Percentiles rank a stretch among this genome's conserved stretches.
Evolutionary conservation across 169 alveolate genomes (phyloP).

Genomic region (Hepatocystis sp.): DNA sequence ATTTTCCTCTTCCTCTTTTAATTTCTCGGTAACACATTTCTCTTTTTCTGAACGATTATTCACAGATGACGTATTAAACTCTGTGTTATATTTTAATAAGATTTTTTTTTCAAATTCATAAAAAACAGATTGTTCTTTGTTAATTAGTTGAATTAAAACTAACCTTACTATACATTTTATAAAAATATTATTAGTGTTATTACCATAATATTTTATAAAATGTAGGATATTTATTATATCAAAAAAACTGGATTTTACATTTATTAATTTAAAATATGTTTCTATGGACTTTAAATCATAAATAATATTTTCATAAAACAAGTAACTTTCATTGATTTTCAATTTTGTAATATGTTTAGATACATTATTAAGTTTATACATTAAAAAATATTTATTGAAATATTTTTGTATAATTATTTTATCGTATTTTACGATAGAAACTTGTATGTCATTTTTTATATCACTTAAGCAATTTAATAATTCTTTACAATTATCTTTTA

Average conservation of each 20-base stretch:
- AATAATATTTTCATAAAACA: conserved; percentile 23
- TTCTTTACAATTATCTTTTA: conserved; percentile 44
- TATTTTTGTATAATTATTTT: conserved; percentile 12
- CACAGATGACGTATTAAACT: not conserved
- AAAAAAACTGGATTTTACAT: conserved; percentile 32
- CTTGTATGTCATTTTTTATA: conserved; percentile 10
- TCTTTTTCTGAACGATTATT: not conserved
- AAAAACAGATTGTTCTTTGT: conserved; percentile 2
- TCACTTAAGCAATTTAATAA: conserved; percentile 14
- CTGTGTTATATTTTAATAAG: conserved; percentile 1
- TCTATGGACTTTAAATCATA: conserved; percentile 17
- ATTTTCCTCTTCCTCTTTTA: no score
- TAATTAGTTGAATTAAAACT: conserved; percentile 14
- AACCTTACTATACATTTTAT: conserved; percentile 26
- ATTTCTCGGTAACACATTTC: no score
- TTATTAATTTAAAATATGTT: conserved; percentile 19
- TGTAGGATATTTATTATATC: conserved; percentile 38
- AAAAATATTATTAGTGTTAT: conserved; percentile 27
- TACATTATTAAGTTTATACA: conserved; percentile 37
- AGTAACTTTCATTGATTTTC: conserved; percentile 18
- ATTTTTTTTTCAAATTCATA: conserved; percentile 1
- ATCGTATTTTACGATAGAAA: not conserved
- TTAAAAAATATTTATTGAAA: conserved; percentile 58
- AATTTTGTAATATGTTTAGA: conserved; percentile 46
- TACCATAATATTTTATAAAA: conserved; percentile 33